Evolutionary conservation across 1,284 basidiomycete genomes (phyloP).

Genomic region (Malassezia dermatis): DNA sequence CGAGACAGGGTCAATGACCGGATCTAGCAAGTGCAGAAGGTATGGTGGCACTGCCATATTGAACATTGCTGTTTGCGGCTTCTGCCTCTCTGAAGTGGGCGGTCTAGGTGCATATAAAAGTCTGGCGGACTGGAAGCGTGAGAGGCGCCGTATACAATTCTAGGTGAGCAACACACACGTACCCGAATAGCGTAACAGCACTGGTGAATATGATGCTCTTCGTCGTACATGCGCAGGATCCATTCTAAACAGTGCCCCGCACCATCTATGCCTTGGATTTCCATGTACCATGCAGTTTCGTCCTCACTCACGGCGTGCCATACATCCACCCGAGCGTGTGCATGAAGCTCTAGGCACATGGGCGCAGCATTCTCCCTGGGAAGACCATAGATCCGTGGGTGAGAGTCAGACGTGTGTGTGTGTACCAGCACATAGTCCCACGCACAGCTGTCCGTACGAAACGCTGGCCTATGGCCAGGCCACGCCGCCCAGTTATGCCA

Average conservation of each 20-base stretch:
- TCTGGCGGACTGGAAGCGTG: neutral
- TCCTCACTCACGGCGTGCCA: neutral
- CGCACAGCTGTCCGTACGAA: neutral
- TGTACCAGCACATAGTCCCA: conserved; percentile 10
- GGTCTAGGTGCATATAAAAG: neutral
- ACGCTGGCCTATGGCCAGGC: neutral
- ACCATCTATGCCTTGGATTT: neutral
- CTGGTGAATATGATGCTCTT: neutral
- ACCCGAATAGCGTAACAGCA: neutral
- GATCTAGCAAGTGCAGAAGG: neutral
- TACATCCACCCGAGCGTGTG: neutral
- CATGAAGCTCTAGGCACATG: conserved; percentile 1
- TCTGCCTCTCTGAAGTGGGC: neutral
- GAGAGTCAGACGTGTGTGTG: neutral
- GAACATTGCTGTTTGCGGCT: too few relatives aligned
- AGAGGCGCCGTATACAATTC: conserved; percentile 3
- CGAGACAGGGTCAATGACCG: neutral
- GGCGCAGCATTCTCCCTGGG: neutral
- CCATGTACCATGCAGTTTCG: neutral
- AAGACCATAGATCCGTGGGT: conserved; percentile 1
- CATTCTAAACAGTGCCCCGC: neutral
- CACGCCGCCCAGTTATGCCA: neutral
- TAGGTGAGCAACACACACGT: neutral
- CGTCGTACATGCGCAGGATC: conserved; percentile 2
- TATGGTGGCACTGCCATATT: neutral